Evolutionary conservation across 768 basidiomycete genomes (phyloP).

Genomic region (Agaricus blazei): DNA sequence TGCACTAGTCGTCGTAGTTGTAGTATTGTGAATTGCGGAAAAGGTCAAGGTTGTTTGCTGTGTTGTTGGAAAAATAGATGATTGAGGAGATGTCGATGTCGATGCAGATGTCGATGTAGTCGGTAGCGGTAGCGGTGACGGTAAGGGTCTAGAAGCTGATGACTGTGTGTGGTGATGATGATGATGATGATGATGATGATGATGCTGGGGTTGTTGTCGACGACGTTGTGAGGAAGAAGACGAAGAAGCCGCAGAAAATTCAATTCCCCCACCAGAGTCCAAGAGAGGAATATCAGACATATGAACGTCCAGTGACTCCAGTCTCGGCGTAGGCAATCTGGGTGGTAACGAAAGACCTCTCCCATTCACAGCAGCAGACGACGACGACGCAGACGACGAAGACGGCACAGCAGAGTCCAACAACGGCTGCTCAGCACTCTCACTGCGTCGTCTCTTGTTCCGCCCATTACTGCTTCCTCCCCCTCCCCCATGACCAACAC

Average conservation of each 20-base stretch:
- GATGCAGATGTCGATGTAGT: neutral
- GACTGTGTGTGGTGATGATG: neutral
- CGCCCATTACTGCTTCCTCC: neutral
- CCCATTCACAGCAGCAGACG: neutral
- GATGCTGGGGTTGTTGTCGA: neutral
- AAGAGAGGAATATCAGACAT: slow-evolving; percentile 9
- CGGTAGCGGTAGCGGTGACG: neutral
- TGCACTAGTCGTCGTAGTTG: neutral
- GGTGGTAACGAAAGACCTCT: neutral
- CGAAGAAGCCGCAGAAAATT: too few relatives aligned
- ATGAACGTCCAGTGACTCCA: slow-evolving; percentile 5
- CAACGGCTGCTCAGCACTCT: neutral
- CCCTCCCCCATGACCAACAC: neutral
- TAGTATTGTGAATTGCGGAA: neutral
- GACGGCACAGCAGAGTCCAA: neutral
- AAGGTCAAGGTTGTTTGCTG: neutral
- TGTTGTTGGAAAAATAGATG: neutral
- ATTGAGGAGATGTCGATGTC: neutral
- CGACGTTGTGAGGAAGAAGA: too few relatives aligned
- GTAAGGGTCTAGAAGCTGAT: neutral
- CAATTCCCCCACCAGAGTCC: neutral
- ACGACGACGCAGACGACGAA: neutral
- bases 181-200: neutral
- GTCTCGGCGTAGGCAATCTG: slow-evolving; percentile 5
- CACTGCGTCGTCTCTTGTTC: slow-evolving; percentile 8